Evolutionary conservation across 768 basidiomycete species (phyloP).

Genomic region (Auricularia sp.): DNA sequence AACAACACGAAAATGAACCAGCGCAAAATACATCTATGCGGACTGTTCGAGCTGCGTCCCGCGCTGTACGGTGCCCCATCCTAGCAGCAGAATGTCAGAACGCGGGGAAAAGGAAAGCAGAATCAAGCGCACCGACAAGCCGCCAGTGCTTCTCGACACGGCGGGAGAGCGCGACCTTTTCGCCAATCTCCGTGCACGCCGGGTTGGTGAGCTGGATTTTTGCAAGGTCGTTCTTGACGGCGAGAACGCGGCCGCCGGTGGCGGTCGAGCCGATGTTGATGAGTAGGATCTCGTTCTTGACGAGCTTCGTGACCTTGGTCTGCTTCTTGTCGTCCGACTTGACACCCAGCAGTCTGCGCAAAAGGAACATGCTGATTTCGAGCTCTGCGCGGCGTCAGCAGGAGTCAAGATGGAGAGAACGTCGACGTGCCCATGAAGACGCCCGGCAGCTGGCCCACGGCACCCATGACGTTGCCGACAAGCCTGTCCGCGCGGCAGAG

Average conservation of each 20-base stretch:
- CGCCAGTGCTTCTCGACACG: slow-evolving; percentile 99
- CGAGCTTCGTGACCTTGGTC: slow-evolving; percentile 80
- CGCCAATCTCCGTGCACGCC: slow-evolving; percentile 91
- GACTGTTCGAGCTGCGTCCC: neutral
- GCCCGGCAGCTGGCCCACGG: slow-evolving; percentile 86
- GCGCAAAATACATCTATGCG: neutral
- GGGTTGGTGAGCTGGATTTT: slow-evolving; percentile 91
- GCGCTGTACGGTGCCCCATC: neutral
- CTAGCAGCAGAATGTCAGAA: neutral
- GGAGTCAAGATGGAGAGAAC: neutral
- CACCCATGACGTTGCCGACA: slow-evolving; percentile 92
- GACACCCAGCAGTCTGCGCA: slow-evolving; percentile 93
- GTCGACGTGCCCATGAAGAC: slow-evolving; percentile 68
- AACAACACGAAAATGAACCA: neutral
- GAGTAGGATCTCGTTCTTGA: slow-evolving; percentile 83
- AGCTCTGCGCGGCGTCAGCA: slow-evolving; percentile 43
- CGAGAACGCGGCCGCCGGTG: slow-evolving; percentile 89
- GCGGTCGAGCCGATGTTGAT: slow-evolving; percentile 99
- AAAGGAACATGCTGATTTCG: slow-evolving; percentile 88
- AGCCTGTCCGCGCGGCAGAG: slow-evolving; percentile 94
- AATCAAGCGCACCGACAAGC: slow-evolving; percentile 64
- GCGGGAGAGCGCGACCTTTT: slow-evolving; percentile 92
- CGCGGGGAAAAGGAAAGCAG: neutral
- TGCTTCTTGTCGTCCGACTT: slow-evolving; percentile 99
- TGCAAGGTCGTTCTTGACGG: slow-evolving; percentile 89